Percentiles rank a stretch among this genome's conserved stretches.
These are phyloP conservation scores for Pythium folliculosum DNA, from an alignment of 352 stramenopile genomes.

Conservation along the genomic window DNA sequence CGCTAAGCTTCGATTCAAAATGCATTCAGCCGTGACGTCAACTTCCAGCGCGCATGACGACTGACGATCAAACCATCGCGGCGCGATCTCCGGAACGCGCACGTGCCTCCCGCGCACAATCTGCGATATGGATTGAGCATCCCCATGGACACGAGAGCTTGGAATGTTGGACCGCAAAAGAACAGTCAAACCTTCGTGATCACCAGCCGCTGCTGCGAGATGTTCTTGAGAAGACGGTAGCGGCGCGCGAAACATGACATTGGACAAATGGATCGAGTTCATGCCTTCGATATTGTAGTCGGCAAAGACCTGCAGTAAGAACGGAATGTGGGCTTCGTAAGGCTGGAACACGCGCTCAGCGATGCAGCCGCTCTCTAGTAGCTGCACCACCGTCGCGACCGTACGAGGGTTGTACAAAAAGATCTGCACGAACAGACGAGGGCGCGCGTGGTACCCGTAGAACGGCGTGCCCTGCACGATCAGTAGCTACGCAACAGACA, in stretches of 20 bases:
- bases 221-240: constrained; percentile 60
- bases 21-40: constrained; percentile 66
- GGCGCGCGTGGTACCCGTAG: constrained; percentile 82
- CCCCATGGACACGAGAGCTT: constrained; percentile 22
- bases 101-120: constrained; percentile 26
- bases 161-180: constrained; percentile 45
- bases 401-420: constrained; percentile 86
- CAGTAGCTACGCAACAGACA: constrained; percentile 54
- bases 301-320: constrained; percentile 88
- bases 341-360: constrained; percentile 75
- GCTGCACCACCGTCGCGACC: constrained; percentile 60
- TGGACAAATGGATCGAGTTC: constrained; percentile 74
- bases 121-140: constrained; percentile 27
- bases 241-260: constrained; percentile 78
- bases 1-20: constrained; percentile 66
- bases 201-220: constrained; percentile 23
- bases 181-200: constrained; percentile 28
- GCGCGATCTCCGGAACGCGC: constrained; percentile 30
- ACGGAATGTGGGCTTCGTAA: constrained; percentile 90
- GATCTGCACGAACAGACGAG: constrained; percentile 87
- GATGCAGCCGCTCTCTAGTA: constrained; percentile 85
- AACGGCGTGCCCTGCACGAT: constrained; percentile 88
- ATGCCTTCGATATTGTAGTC: constrained; percentile 94
- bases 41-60: constrained; percentile 72
- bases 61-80: constrained; percentile 67